Base-by-base conservation (phyloP, 1,284 basidiomycete species). In the Hypsizygus ulmarius region DNA sequence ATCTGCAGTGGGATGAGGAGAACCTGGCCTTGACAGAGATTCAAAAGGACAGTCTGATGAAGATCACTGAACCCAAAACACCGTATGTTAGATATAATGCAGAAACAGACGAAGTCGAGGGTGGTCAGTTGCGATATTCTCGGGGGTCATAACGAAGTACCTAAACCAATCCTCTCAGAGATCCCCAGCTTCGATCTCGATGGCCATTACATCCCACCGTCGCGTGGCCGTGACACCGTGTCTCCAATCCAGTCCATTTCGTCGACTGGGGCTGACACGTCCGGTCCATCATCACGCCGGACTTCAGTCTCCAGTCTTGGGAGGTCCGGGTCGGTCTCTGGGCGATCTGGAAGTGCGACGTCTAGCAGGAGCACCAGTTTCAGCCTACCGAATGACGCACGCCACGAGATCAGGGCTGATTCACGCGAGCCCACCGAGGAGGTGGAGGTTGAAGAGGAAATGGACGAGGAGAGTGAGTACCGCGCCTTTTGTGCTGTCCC, bases 31-130 rank as follows among this genome's bases (percentile, higher is more conserved):
- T 90, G 59, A 95, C 92, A 0, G 93, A 96, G 68, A 84, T 92
- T 57, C 83, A 89, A 74, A 93, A 94, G 68, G 92, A 95, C 62
- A 93, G 90, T 58, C 73, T 92, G 62, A 96, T 95, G 92, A 96
- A 94, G 81, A 96, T 96, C 63, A 93, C 90, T 3, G 93, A 96
- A 64, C 93, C 93, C 43, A 96, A 96, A 79, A 96, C 93, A n/a
- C 93, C 93, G 0, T 96, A 88, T 68, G 92, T 96, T 44, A 77
- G 90, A 53, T 93, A 94, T 66, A 90, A 94, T 59, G 80, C 90
- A 0, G 84, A 89, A 65, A 88, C 87, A 35, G 92, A 94, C 64
- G 78, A 81, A 47, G 71, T 93, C 37, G 88, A 91, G 66, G 81
- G 85, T 61, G 82, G 89, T 88, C 43, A 58, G 87, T 76, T 34